Evolutionary conservation across 306 rosid genomes (phyloP), one percentile per base, ranked within the genome.

Genomic region (Vigna radiata): DNA sequence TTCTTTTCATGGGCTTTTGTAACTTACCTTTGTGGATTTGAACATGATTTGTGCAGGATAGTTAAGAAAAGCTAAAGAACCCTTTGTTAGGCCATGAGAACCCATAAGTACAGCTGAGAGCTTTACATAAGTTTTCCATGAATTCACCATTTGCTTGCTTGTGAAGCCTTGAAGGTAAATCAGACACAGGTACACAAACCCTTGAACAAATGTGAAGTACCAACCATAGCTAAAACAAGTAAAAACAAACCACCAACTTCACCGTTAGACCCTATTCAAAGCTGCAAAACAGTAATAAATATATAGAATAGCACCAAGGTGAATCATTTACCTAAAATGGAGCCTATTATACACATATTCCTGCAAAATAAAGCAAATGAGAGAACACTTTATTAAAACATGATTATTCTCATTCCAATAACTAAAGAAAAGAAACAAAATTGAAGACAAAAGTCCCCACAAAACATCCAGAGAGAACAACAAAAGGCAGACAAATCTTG

Each of bases 21-120:
- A 12, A 7, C 70, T 25, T 80, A 92, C 98, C 93, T 95, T 95
- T 1, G 98, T 95, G 80, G 98, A 95, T 84, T 95, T 95, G 90
- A 95, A 95, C 98, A 95, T 95, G 46, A 95, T 87, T 78, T 95
- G 98, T n/a, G 98, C 98, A 23, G 98, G 98, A 77, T 95, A 95
- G 78, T 95, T 95, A 37, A 95, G 98, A 72, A 85, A 95, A 73
- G 98, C 98, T 88, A 95, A 73, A 59, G 98, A 92, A 6, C 98
- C 97, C 83, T 95, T 95, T 83, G 98, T 95, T 64, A 95, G 90
- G 71, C 98, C 97, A 89, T 95, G 98, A 1, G 98, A 95, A 25
- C 97, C 97, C 98, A 95, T 92, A 6, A 92, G 90, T 2, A 92
- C 97, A 56, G 88, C 97, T 77, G 98, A 92, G 63, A 95, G 96